Percentiles rank a stretch among this genome's conserved stretches.
phyloP scores from a whole-genome alignment of 2,329 filamentous ascomycete genomes.

The Stagonosporopsis vannaccii region DNA sequence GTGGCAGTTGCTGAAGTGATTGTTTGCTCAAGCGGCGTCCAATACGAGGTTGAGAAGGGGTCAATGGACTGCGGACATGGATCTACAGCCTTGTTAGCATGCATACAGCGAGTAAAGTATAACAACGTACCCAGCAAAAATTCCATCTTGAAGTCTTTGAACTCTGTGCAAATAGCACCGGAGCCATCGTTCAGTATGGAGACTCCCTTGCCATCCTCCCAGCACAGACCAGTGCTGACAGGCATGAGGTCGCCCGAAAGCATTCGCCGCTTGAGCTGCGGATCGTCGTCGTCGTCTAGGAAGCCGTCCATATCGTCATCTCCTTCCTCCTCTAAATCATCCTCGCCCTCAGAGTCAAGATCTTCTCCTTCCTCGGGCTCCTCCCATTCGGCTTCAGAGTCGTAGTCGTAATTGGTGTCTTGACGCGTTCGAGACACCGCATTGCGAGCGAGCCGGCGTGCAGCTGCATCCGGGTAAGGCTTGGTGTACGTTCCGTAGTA shows the following conservation, averaged over 20 bases:
- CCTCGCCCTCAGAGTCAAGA: conserved; percentile 69
- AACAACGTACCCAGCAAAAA: conserved; percentile 70
- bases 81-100: conserved; percentile 44
- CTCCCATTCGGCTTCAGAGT: conserved; percentile 85
- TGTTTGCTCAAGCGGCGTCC: conserved; percentile 58
- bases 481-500: conserved; percentile 78
- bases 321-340: conserved; percentile 74
- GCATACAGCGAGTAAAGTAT: not conserved
- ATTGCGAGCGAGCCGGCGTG: conserved; percentile 60
- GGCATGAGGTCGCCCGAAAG: conserved; percentile 75
- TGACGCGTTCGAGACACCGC: conserved; percentile 63
- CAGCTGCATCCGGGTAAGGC: conserved; percentile 56
- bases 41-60: conserved; percentile 84
- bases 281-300: conserved; percentile 79
- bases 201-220: conserved; percentile 66
- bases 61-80: conserved; percentile 70
- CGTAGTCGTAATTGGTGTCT: conserved; percentile 80
- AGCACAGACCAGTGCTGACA: conserved; percentile 81
- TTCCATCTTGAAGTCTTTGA: conserved; percentile 73
- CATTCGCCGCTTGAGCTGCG: conserved; percentile 63
- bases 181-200: conserved; percentile 56
- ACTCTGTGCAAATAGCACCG: conserved; percentile 56
- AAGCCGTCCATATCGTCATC: conserved; percentile 90
- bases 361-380: conserved; percentile 77
- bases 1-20: conserved; percentile 14